phyloP scores from a whole-genome alignment of 495 filamentous ascomycete species.

The Aspergillus diversus region DNA sequence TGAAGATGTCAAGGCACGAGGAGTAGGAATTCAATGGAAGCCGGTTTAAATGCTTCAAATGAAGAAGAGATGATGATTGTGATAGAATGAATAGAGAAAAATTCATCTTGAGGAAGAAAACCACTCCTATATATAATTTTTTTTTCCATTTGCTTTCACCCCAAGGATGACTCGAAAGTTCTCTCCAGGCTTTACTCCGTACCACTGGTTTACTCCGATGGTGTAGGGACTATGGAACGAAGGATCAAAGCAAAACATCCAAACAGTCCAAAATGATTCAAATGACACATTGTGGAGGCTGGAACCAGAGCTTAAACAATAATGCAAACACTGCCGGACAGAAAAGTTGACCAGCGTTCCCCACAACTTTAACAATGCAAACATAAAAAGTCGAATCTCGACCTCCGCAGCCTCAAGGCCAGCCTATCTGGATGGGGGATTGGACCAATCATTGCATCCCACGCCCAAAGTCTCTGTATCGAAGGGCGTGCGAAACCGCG shows the following conservation, averaged over 20 bases:
- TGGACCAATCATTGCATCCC: not conserved
- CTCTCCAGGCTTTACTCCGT: constrained; percentile 8
- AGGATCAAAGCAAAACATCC: not conserved
- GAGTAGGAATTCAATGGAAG: not conserved
- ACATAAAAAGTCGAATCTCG: not conserved
- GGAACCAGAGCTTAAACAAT: not conserved
- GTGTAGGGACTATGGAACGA: not conserved
- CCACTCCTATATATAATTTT: constrained; percentile 16
- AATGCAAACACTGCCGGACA: no score
- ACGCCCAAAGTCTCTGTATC: not conserved
- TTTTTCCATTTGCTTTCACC: not conserved
- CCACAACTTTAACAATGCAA: no score
- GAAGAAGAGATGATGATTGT: not conserved
- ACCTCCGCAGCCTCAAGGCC: not conserved
- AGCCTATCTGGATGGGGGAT: not conserved
- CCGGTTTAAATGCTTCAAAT: not conserved
- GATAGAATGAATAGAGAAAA: constrained; percentile 2
- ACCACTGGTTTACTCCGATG: not conserved
- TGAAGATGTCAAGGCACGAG: not conserved
- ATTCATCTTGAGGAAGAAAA: constrained; percentile 6
- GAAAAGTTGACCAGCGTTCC: no score
- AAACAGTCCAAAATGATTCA: not conserved
- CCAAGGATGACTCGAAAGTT: not conserved
- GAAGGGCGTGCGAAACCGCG: not conserved
- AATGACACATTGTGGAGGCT: not conserved